phyloP scores from a whole-genome alignment of 352 stramenopile species.

The Globisporangium mamillatum region DNA sequence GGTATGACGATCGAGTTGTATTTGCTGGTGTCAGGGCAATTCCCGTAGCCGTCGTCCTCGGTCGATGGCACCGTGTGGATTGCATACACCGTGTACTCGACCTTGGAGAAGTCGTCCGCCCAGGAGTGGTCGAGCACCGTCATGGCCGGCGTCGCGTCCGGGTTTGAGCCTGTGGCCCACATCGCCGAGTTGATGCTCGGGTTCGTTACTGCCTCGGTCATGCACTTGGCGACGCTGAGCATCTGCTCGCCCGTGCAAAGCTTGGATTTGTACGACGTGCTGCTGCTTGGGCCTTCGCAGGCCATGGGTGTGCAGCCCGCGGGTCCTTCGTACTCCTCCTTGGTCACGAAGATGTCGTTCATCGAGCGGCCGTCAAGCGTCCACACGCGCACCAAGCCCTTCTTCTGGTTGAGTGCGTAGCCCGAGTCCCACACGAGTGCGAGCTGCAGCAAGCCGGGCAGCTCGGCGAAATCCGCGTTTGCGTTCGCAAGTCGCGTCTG shows the following conservation, averaged over 20 bases:
- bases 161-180: slow-evolving; percentile 26
- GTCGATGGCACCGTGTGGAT: slow-evolving; percentile 14
- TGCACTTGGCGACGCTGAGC: slow-evolving; percentile 24
- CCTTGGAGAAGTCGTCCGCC: slow-evolving; percentile 5
- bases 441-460: slow-evolving; percentile 30
- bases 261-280: slow-evolving; percentile 12
- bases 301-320: slow-evolving; percentile 9
- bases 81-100: slow-evolving; percentile 17
- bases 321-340: slow-evolving; percentile 11
- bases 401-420: slow-evolving; percentile 18
- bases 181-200: slow-evolving; percentile 19
- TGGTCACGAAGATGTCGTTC: slow-evolving; percentile 21
- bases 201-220: slow-evolving; percentile 19
- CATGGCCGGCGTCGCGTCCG: slow-evolving; percentile 9
- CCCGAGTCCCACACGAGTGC: slow-evolving; percentile 42
- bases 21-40: slow-evolving; percentile 17
- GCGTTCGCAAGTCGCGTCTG: background rate
- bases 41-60: slow-evolving; percentile 17
- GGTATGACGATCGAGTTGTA: slow-evolving; percentile 35
- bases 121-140: slow-evolving; percentile 20
- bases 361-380: slow-evolving; percentile 18
- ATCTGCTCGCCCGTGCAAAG: slow-evolving; percentile 36
- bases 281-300: slow-evolving; percentile 26
- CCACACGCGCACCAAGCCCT: background rate
- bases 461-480: slow-evolving; percentile 9